Percentiles rank a stretch among this genome's conserved stretches.
Evolutionary conservation across 176 grass and related monocot species (phyloP).

Genomic region (Aegilops speltoides): DNA sequence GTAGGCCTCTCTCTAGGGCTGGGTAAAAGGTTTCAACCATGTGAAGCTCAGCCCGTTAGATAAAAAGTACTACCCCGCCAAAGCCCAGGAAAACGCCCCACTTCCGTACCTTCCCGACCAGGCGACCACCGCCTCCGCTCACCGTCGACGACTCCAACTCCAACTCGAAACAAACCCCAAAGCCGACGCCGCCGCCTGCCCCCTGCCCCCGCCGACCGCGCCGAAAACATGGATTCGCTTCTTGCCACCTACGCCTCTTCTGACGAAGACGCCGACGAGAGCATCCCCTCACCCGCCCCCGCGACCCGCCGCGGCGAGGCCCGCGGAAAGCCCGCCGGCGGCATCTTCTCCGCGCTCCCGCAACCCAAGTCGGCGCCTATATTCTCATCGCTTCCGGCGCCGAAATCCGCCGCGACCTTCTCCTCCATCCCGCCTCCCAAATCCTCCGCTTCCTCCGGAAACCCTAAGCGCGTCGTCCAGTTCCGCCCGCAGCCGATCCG

Average conservation of each 20-base stretch:
- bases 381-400: conserved; percentile 35
- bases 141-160: conserved; percentile 20
- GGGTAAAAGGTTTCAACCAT: too few species aligned
- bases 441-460: conserved; percentile 31
- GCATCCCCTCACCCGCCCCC: not conserved
- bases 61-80: not conserved
- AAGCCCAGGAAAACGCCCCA: not conserved
- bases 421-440: conserved; percentile 64
- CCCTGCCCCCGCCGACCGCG: not conserved
- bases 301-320: not conserved
- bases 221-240: conserved; percentile 72
- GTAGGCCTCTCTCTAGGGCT: too few species aligned
- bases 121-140: not conserved
- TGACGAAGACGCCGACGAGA: conserved; percentile 55
- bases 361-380: conserved; percentile 29
- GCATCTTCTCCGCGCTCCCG: conserved; percentile 64
- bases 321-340: conserved; percentile 20
- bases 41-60: not conserved
- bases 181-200: not conserved
- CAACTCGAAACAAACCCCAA: not conserved
- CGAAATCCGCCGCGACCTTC: conserved; percentile 41
- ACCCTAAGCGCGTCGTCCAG: conserved; percentile 79
- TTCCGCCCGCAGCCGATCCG: conserved; percentile 70
- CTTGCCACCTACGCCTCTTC: conserved; percentile 91
- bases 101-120: not conserved